Conservation (phyloP, 352 stramenopile species). For the Globisporangium mamillatum region DNA sequence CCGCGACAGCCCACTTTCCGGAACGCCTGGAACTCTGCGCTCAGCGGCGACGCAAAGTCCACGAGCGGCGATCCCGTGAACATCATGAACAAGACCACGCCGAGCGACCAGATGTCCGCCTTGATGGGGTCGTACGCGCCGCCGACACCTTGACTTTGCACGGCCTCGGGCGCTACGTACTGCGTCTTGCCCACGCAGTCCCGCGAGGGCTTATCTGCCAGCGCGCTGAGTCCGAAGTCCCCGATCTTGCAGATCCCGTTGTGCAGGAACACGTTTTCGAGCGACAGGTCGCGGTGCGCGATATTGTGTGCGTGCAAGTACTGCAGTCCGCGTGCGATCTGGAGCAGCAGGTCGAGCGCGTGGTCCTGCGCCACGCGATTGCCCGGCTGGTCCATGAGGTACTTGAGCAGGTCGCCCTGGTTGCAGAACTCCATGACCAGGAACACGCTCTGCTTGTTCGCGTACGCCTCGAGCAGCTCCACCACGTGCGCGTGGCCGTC, state of each 20-base stretch:
- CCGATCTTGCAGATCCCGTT: conserved; percentile 46
- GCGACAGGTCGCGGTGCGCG: conserved; percentile 59
- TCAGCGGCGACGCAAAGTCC: conserved; percentile 24
- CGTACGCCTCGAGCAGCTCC: conserved; percentile 11
- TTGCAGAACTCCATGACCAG: conserved; percentile 19
- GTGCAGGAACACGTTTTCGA: conserved; percentile 59
- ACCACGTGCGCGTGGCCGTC: conserved; percentile 14
- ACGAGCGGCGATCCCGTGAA: conserved; percentile 59
- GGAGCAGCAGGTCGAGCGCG: conserved; percentile 13
- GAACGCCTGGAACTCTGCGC: conserved; percentile 32
- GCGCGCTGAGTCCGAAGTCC: conserved; percentile 50
- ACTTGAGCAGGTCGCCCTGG: conserved; percentile 17
- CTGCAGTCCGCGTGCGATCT: conserved; percentile 11
- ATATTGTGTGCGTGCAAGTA: conserved; percentile 23
- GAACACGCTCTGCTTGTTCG: conserved; percentile 15
- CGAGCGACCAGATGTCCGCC: conserved; percentile 73
- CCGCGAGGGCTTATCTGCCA: conserved; percentile 6
- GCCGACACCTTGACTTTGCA: conserved; percentile 23
- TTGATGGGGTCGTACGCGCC: conserved; percentile 44
- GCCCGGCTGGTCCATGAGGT: conserved; percentile 8
- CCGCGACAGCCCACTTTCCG: conserved; percentile 20
- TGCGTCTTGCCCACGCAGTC: conserved; percentile 40
- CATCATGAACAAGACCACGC: conserved; percentile 68
- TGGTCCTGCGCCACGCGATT: background rate
- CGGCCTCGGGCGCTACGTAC: conserved; percentile 66